These are phyloP conservation scores for Hemisphaericaspora xylofermentans DNA, from an alignment of 1,139 yeast genomes.

Conservation along the genomic window DNA sequence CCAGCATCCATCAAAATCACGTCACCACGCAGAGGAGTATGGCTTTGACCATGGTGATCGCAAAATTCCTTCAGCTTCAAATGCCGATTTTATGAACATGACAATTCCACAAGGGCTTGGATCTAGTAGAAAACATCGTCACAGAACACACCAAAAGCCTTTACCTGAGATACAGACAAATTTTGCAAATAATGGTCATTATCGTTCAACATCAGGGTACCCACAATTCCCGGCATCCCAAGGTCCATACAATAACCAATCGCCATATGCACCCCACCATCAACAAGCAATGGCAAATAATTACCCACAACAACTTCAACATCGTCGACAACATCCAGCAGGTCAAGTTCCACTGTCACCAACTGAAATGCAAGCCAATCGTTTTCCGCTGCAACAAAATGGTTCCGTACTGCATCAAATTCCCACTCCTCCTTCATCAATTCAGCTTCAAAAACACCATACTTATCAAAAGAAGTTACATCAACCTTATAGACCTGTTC, in stretches of 20 bases:
- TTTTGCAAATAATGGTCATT: not conserved
- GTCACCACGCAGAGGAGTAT: slow-evolving; percentile 7
- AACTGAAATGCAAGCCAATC: not conserved
- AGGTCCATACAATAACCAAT: slow-evolving; percentile 6
- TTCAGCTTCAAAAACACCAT: slow-evolving; percentile 1
- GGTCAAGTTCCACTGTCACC: not conserved
- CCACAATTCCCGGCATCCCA: slow-evolving; percentile 6
- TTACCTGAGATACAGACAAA: not conserved
- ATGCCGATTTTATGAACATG: slow-evolving; percentile 9
- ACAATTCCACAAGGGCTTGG: not conserved
- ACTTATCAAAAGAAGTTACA: slow-evolving; percentile 7
- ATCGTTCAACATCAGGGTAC: not conserved
- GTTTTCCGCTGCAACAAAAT: not conserved
- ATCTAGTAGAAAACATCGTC: slow-evolving; percentile 12
- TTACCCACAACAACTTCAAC: slow-evolving; percentile 6
- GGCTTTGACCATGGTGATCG: slow-evolving; percentile 8
- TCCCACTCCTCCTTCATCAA: not conserved
- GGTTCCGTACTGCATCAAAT: not conserved
- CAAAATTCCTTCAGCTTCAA: slow-evolving; percentile 14
- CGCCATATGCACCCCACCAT: slow-evolving; percentile 13
- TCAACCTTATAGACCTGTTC: slow-evolving; percentile 15
- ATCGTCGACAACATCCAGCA: slow-evolving; percentile 6
- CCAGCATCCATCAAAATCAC: not conserved
- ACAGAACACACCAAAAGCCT: slow-evolving; percentile 14
- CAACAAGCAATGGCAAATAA: slow-evolving; percentile 8